A percentile compares a stretch with the other conserved stretches of the same genome.
These are phyloP conservation scores for Malassezia arunalokei DNA, from an alignment of 1,284 basidiomycete species.

Conservation along the genomic window DNA sequence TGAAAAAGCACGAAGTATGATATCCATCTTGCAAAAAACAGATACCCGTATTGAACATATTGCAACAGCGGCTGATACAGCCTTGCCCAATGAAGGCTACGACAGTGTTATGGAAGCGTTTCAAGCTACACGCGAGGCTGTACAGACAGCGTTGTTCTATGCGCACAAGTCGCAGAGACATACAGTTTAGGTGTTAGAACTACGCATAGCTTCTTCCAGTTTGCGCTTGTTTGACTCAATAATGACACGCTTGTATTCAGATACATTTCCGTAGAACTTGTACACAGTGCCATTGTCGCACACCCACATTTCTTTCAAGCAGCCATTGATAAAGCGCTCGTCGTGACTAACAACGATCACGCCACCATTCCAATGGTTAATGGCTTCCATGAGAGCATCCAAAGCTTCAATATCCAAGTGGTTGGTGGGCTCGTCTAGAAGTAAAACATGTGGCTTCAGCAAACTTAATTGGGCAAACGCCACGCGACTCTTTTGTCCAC, in stretches of 20 bases:
- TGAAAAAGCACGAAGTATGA: slow-evolving; percentile 5
- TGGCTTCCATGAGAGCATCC: slow-evolving; percentile 80
- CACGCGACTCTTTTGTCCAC: slow-evolving; percentile 92
- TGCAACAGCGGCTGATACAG: slow-evolving; percentile 5
- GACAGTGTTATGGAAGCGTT: slow-evolving; percentile 7
- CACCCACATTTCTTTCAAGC: slow-evolving; percentile 51
- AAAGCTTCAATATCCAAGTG: slow-evolving; percentile 82
- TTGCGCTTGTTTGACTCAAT: slow-evolving; percentile 29
- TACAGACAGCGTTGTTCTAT: slow-evolving; percentile 4
- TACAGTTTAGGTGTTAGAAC: not conserved
- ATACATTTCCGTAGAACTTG: slow-evolving; percentile 80
- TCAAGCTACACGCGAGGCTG: slow-evolving; percentile 3
- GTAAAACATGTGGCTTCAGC: slow-evolving; percentile 84
- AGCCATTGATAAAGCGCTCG: slow-evolving; percentile 39
- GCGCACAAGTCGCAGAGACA: not conserved
- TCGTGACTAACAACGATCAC: slow-evolving; percentile 48
- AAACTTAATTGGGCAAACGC: slow-evolving; percentile 86
- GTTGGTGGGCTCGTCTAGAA: slow-evolving; percentile 96
- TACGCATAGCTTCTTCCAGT: slow-evolving; percentile 9
- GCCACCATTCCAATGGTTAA: slow-evolving; percentile 88
- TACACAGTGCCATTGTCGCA: slow-evolving; percentile 70
- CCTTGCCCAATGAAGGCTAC: slow-evolving; percentile 3
- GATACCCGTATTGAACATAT: not conserved
- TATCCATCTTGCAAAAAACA: not conserved
- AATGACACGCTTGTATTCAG: slow-evolving; percentile 68